Evolutionary conservation across 345 rosid genomes (phyloP).

Genomic region (Populus simonii): DNA sequence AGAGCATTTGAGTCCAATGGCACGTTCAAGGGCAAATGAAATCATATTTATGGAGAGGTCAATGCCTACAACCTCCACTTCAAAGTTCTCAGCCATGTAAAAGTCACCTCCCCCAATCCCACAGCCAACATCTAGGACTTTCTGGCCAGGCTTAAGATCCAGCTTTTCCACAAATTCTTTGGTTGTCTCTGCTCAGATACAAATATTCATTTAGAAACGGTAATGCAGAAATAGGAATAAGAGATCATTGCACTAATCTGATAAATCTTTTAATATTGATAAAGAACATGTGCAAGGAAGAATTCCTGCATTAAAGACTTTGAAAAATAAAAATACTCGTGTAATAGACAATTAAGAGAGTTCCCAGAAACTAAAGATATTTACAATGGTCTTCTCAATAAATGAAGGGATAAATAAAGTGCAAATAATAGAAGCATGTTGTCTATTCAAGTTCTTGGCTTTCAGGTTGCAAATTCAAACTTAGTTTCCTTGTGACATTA

Average conservation of each 20-base stretch:
- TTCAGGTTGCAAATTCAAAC: background rate
- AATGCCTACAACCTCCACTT: constrained; percentile 85
- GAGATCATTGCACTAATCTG: background rate
- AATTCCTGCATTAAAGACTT: too few relatives aligned
- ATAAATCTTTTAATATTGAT: background rate
- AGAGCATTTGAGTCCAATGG: constrained; percentile 79
- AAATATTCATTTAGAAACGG: constrained; percentile 8
- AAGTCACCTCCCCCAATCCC: constrained; percentile 99
- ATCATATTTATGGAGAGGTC: constrained; percentile 94
- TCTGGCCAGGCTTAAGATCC: constrained; percentile 87
- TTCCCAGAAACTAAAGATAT: background rate
- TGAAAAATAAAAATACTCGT: background rate
- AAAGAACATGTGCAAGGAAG: background rate
- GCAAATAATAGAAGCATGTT: background rate
- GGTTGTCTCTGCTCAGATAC: constrained; percentile 69
- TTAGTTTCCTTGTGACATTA: background rate
- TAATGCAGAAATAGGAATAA: background rate
- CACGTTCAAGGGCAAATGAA: constrained; percentile 89
- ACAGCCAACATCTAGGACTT: constrained; percentile 96
- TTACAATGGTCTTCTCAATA: background rate
- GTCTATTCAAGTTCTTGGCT: background rate
- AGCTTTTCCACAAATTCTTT: constrained; percentile 86
- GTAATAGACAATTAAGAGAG: background rate
- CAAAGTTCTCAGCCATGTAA: constrained; percentile 92
- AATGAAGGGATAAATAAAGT: background rate